Conservation (phyloP, 805 yeast species). For the Myxozyma sirexii region DNA sequence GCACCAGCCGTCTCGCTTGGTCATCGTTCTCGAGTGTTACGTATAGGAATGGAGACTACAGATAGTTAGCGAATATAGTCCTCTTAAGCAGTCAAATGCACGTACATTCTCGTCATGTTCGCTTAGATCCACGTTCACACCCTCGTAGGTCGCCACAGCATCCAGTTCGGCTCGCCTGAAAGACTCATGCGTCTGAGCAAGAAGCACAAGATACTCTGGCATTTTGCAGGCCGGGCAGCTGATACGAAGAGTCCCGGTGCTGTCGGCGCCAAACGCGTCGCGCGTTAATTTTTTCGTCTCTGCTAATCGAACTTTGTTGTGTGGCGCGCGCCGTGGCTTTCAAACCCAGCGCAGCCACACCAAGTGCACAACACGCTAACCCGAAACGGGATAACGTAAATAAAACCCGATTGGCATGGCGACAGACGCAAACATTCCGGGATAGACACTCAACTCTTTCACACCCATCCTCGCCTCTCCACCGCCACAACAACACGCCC, state of each 20-base stretch:
- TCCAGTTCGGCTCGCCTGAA: slow-evolving; percentile 83
- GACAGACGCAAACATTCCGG: slow-evolving; percentile 21
- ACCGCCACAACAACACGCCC: neutral
- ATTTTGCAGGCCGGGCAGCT: slow-evolving; percentile 2
- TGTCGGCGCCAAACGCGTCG: neutral
- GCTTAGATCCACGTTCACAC: slow-evolving; percentile 60
- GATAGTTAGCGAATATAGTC: neutral
- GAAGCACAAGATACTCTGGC: slow-evolving; percentile 70
- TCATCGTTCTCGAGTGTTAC: slow-evolving; percentile 68
- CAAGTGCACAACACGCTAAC: neutral
- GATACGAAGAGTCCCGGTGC: neutral
- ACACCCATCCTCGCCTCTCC: neutral
- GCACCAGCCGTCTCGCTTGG: slow-evolving; percentile 64
- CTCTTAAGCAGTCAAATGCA: neutral
- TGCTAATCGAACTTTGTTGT: neutral
- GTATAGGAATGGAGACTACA: slow-evolving; percentile 64
- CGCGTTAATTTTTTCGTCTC: neutral
- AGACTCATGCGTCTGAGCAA: slow-evolving; percentile 81
- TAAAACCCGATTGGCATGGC: slow-evolving; percentile 21
- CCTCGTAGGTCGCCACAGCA: slow-evolving; percentile 71
- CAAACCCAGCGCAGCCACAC: neutral
- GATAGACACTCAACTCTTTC: neutral
- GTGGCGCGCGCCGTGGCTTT: neutral
- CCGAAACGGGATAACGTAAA: slow-evolving; percentile 7
- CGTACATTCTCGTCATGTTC: slow-evolving; percentile 53